Evolutionary conservation across 441 rosid genomes (phyloP).

Genomic region (Sinapis alba): DNA sequence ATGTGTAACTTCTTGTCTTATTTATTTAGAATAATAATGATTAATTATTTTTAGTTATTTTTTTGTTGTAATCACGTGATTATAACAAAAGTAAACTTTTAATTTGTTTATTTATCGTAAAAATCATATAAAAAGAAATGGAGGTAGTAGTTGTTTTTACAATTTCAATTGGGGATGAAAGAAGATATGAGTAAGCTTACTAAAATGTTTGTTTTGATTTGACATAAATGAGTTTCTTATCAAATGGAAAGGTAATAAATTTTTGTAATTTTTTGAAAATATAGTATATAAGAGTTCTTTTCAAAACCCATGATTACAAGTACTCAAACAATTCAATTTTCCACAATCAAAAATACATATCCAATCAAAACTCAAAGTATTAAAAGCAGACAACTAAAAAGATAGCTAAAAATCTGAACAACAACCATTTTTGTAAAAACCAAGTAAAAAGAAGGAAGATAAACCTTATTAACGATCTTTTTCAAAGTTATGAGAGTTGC

Average conservation of each 20-base stretch:
- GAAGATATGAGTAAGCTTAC: background rate
- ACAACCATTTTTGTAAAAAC: background rate
- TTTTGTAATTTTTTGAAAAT: background rate
- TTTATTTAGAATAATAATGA: too few relatives aligned
- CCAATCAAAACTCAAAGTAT: background rate
- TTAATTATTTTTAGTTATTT: too few relatives aligned
- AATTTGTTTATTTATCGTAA: too few relatives aligned
- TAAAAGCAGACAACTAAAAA: background rate
- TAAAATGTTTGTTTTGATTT: background rate
- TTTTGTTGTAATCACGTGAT: too few relatives aligned
- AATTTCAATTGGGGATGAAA: background rate
- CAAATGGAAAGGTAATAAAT: background rate
- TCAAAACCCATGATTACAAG: background rate
- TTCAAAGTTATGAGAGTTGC: slow-evolving; percentile 14
- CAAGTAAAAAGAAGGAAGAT: background rate
- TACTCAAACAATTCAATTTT: background rate
- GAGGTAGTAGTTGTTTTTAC: background rate
- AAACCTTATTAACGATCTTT: background rate
- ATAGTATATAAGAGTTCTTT: background rate
- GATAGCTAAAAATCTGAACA: background rate
- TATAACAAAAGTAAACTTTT: too few relatives aligned
- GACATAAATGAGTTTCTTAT: background rate
- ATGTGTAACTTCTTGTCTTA: too few relatives aligned
- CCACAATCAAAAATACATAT: slow-evolving; percentile 1
- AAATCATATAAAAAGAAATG: too few relatives aligned